phyloP scores from a whole-genome alignment of 257 asterid species.

The Rubia yunnanensis region DNA sequence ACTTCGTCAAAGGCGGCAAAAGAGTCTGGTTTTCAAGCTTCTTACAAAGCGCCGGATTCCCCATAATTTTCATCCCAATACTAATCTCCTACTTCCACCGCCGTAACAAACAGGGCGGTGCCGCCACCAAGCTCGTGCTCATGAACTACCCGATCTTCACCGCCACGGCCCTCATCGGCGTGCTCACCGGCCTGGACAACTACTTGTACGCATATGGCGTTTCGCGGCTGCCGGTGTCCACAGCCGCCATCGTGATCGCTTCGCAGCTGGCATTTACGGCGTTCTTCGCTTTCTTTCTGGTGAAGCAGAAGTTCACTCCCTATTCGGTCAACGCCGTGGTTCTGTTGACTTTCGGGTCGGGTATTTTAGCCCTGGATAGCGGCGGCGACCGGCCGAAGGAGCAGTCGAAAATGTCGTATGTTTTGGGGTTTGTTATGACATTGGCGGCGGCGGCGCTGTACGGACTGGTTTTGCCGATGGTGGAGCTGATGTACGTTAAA shows the following conservation, averaged over 20 bases:
- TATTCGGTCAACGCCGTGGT: slow-evolving; percentile 19
- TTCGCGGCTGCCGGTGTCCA: slow-evolving; percentile 18
- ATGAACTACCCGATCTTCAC: slow-evolving; percentile 16
- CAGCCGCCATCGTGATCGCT: slow-evolving; percentile 11
- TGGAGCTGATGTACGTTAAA: slow-evolving; percentile 19
- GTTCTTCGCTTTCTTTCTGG: slow-evolving; percentile 17
- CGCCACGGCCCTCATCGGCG: slow-evolving; percentile 16
- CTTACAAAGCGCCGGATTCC: slow-evolving; percentile 26
- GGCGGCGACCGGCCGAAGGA: slow-evolving; percentile 17
- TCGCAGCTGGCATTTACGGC: slow-evolving; percentile 20
- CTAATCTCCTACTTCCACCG: slow-evolving; percentile 16
- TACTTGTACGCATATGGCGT: slow-evolving; percentile 16
- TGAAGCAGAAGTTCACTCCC: slow-evolving; percentile 23
- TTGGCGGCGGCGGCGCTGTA: slow-evolving; percentile 19
- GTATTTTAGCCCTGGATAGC: slow-evolving; percentile 14
- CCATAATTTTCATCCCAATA: slow-evolving; percentile 22
- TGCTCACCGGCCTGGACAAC: slow-evolving; percentile 18
- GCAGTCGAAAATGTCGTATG: slow-evolving; percentile 11
- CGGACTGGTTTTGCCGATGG: slow-evolving; percentile 20
- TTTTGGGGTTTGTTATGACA: slow-evolving; percentile 19
- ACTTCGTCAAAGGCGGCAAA: slow-evolving; percentile 29
- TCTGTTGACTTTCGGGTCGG: slow-evolving; percentile 17
- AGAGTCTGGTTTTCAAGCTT: slow-evolving; percentile 25
- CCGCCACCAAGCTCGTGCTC: slow-evolving; percentile 2
- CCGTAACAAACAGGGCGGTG: slow-evolving; percentile 8